Base-by-base conservation (phyloP, 192 early-diverging fungal species). In the Haplosporangium gracile region DNA sequence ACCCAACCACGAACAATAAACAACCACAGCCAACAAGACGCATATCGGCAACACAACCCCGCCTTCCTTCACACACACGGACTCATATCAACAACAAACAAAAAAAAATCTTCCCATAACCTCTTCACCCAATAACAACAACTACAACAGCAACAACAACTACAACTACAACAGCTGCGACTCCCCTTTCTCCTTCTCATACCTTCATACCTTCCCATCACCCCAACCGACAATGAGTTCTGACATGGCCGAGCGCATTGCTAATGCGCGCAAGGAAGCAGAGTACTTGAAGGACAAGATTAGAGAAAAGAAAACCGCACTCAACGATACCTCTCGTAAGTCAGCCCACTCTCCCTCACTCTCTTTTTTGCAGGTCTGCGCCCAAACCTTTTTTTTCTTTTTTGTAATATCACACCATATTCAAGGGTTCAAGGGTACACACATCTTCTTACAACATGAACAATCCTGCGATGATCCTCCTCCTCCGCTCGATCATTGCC, bases 321-420 rank as follows among this genome's bases (percentile, higher is more conserved):
- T 99, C 43, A 96, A 96, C 32, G 99, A 99, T 90, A 98, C 97
- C 68, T 97, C 98, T 74, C 90, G 98, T 98, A 96, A 91, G 85
- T 94, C 88, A 22, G 45, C 68, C 11, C 8, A 43, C 4, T 18
- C 49, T 20, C 20, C 16, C 60, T 4, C 60, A 34, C n/a, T 29
- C 60, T 32, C 36, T 29, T 75, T 5, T 0, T 57, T 34, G 24
- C 20, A 11, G 32, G 73, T 76, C 80, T 78, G 63, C 78, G 72
- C 78, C 78, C 78, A 80, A 80, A 80, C 80, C 74, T 81, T 80
- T 75, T 75, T 75, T 81, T 76, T 68, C 26, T 69, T 73, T 57
- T 49, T 51, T 11, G n/a, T 49, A 20, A 38, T 11, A 49, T 69
- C 70, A 42, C 22, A 42, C 13, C 60, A 65, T 32, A 2, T 15